Evolutionary conservation across 768 basidiomycete species (phyloP).

Genomic region (Scleroderma citrinum): DNA sequence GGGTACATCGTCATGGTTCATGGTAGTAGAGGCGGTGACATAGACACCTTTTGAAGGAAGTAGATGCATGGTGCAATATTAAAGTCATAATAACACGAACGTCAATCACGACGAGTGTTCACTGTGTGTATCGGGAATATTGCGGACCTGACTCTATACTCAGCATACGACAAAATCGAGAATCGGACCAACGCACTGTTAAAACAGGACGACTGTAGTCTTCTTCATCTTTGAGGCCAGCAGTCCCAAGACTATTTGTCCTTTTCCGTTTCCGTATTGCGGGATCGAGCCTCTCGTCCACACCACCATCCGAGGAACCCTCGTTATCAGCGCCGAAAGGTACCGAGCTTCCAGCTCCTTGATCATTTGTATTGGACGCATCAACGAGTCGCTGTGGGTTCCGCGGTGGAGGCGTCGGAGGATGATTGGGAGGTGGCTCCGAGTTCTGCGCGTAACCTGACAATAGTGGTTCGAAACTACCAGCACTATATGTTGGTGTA

Average conservation of each 20-base stretch:
- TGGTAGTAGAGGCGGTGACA: background rate
- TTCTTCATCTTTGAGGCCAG: constrained; percentile 40
- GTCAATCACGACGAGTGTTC: constrained; percentile 20
- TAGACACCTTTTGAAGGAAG: constrained; percentile 5
- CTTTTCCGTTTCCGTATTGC: constrained; percentile 15
- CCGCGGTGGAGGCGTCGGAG: constrained; percentile 23
- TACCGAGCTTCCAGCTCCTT: background rate
- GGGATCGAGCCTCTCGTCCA: constrained; percentile 19
- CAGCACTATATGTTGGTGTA: constrained; percentile 44
- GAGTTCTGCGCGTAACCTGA: constrained; percentile 35
- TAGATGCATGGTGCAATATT: constrained; percentile 5
- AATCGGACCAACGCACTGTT: constrained; percentile 33
- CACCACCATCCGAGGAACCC: constrained; percentile 19
- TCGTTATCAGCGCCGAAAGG: constrained; percentile 1
- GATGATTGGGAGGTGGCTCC: constrained; percentile 13
- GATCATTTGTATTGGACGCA: background rate
- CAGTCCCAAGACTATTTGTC: constrained; percentile 17
- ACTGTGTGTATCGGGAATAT: constrained; percentile 43
- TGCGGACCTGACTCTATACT: constrained; percentile 42
- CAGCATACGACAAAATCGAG: background rate
- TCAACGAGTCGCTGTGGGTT: constrained; percentile 18
- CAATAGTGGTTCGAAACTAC: constrained; percentile 58
- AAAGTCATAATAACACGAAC: constrained; percentile 1
- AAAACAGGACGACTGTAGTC: constrained; percentile 54
- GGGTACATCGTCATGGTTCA: background rate